phyloP scores from a whole-genome alignment of 768 basidiomycete genomes.

The Boletus patriciae region DNA sequence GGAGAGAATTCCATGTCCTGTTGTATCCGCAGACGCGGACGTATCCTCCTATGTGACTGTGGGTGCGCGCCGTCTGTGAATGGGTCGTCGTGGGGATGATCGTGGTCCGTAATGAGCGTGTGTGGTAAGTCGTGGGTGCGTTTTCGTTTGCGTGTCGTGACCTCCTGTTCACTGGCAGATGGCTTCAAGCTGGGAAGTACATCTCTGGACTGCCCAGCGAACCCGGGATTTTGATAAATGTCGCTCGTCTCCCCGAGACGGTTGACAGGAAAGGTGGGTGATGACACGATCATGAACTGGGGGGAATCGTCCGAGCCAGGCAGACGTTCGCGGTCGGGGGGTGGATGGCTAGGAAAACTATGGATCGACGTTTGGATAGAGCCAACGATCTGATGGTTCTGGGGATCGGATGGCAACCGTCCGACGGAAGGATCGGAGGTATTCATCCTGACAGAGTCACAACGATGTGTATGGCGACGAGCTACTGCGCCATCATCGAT shows the following conservation, averaged over 20 bases:
- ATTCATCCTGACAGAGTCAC: background rate
- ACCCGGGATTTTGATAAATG: background rate
- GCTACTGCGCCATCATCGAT: slow-evolving; percentile 4
- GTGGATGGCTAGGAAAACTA: background rate
- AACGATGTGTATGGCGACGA: background rate
- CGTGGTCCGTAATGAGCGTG: background rate
- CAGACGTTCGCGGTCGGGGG: background rate
- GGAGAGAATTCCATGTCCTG: slow-evolving; percentile 23
- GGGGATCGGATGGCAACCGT: background rate
- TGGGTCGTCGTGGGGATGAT: background rate
- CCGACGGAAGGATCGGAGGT: background rate
- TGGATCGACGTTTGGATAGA: background rate
- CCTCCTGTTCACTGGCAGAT: background rate
- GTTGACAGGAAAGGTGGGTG: background rate
- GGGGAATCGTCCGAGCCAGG: background rate
- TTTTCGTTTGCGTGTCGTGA: slow-evolving; percentile 22
- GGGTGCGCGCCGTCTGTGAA: background rate
- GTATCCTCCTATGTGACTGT: background rate
- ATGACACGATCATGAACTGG: background rate
- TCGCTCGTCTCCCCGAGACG: background rate
- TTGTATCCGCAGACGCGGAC: slow-evolving; percentile 8
- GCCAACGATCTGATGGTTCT: background rate
- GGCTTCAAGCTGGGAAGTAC: background rate
- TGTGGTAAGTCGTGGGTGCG: background rate
- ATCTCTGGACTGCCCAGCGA: background rate